These are phyloP conservation scores for Oemleria cerasiformis DNA, from an alignment of 306 rosid species.

Conservation along the genomic window DNA sequence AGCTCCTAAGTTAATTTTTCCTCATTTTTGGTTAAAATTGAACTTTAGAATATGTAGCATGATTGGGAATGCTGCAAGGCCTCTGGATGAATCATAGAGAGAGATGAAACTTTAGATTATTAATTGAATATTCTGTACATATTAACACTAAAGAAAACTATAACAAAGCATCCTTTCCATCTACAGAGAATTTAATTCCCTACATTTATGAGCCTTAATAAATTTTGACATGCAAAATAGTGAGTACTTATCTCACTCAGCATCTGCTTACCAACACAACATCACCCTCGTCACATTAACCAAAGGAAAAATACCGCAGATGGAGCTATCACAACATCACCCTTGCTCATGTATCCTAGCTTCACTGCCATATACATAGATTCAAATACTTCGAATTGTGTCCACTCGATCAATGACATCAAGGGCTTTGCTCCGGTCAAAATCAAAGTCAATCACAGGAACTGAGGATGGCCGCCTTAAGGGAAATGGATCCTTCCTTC, in stretches of 20 bases:
- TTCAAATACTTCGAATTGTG: conserved; percentile 46
- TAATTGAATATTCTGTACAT: conserved; percentile 24
- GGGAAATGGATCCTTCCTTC: conserved; percentile 49
- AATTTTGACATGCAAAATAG: conserved; percentile 19
- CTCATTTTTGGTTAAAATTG: too few relatives aligned
- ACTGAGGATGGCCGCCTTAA: conserved; percentile 61
- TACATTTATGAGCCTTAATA: conserved; percentile 3
- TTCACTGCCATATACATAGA: background rate
- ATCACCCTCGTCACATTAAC: conserved; percentile 6
- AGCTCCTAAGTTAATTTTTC: too few relatives aligned
- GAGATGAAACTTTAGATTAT: conserved; percentile 15
- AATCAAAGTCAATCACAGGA: conserved; percentile 78
- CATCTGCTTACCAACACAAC: background rate
- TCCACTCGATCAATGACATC: conserved; percentile 86
- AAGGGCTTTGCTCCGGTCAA: conserved; percentile 69
- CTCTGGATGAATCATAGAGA: background rate
- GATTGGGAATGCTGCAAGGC: too few relatives aligned
- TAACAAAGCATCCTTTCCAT: conserved; percentile 12
- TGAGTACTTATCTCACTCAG: background rate
- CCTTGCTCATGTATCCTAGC: background rate
- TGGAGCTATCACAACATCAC: background rate
- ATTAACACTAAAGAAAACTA: conserved; percentile 19
- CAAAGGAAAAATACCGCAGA: background rate
- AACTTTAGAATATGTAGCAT: too few relatives aligned
- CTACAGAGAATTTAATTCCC: conserved; percentile 17